phyloP scores from a whole-genome alignment of 306 rosid genomes.

The Quercus variabilis region DNA sequence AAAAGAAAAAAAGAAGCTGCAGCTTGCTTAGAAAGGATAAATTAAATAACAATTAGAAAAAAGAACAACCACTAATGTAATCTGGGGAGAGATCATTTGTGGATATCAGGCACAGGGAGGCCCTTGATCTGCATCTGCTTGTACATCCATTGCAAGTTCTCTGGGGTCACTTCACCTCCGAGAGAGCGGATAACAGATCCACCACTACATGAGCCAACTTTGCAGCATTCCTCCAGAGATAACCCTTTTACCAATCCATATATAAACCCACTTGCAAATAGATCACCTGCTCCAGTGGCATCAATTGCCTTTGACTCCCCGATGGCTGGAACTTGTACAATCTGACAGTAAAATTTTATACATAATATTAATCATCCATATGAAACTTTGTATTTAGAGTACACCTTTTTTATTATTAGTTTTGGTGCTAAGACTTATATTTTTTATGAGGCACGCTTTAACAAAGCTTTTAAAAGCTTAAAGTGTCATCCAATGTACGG shows the following conservation, averaged over 20 bases:
- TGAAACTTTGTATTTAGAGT: background rate
- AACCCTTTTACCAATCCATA: constrained; percentile 82
- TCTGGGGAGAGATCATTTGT: constrained; percentile 23
- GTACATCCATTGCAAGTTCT: constrained; percentile 90
- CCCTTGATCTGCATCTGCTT: constrained; percentile 77
- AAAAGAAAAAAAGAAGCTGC: background rate
- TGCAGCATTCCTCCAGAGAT: constrained; percentile 86
- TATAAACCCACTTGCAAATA: constrained; percentile 91
- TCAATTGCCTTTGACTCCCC: constrained; percentile 73
- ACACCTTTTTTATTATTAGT: background rate
- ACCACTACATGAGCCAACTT: constrained; percentile 87
- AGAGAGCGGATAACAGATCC: constrained; percentile 85
- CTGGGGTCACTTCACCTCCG: constrained; percentile 84
- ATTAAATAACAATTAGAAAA: background rate
- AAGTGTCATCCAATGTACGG: background rate
- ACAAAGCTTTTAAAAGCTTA: background rate
- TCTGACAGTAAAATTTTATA: constrained; percentile 29
- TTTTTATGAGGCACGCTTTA: background rate
- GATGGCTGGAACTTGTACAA: constrained; percentile 66
- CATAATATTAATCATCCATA: background rate
- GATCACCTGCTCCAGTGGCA: constrained; percentile 98
- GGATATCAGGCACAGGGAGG: constrained; percentile 45
- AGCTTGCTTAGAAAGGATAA: constrained; percentile 14
- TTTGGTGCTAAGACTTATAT: background rate
- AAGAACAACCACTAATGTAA: background rate